Evolutionary conservation across 352 stramenopile species (phyloP).

Genomic region (Phytopythium montanum): DNA sequence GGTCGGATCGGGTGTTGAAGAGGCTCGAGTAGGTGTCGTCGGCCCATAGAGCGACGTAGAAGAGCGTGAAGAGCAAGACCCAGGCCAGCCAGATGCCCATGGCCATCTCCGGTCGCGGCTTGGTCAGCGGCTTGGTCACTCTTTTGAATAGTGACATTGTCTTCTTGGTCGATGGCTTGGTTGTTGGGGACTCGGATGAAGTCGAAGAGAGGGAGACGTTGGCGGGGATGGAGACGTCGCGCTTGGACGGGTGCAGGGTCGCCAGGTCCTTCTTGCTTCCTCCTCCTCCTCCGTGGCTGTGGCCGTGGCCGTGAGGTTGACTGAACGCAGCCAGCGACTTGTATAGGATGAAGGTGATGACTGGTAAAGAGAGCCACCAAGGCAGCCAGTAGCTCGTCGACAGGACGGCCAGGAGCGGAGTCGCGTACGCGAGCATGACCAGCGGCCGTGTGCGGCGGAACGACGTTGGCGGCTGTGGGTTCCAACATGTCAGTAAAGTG

Average conservation of each 20-base stretch:
- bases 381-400: conserved; percentile 60
- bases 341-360: conserved; percentile 50
- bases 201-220: conserved; percentile 27
- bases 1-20: conserved; percentile 13
- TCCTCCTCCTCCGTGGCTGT: conserved; percentile 39
- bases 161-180: conserved; percentile 7
- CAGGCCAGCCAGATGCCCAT: conserved; percentile 82
- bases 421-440: conserved; percentile 46
- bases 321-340: conserved; percentile 48
- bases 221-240: conserved; percentile 24
- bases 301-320: conserved; percentile 29
- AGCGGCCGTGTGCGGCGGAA: conserved; percentile 49
- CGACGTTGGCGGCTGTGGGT: conserved; percentile 33
- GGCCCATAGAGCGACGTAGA: conserved; percentile 62
- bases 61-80: conserved; percentile 64
- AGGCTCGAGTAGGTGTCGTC: conserved; percentile 42
- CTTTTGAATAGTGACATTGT: conserved; percentile 27
- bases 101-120: conserved; percentile 55
- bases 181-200: conserved; percentile 10
- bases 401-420: conserved; percentile 45
- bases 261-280: conserved; percentile 24
- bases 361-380: conserved; percentile 62
- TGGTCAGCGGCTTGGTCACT: conserved; percentile 23
- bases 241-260: conserved; percentile 43
- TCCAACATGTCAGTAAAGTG: not conserved